Base-by-base conservation (phyloP, 208 protist genomes). In the Dictyostelium gargantuum region DNA sequence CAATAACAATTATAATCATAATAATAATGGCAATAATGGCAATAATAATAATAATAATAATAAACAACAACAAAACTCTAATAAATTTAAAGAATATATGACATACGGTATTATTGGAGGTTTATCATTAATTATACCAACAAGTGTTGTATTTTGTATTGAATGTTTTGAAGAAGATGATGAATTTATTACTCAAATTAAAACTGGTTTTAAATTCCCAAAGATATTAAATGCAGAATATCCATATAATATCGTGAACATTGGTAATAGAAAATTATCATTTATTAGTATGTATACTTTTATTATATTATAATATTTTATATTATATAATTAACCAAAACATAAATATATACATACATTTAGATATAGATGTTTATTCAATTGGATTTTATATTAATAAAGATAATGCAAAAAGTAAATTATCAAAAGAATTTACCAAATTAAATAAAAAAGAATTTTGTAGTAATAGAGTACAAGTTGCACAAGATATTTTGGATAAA, bases 171-270 rank as follows among this genome's bases (percentile, higher is more conserved):
- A 85, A 44, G 80, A 85, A 26, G 19, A 54, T 46, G 63, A 73
- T 17, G 32, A 74, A 46, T 46, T 58, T 46, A n/a, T 85, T 23
- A 54, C 50, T 29, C 80, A 85, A 75, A 75, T 85, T 46, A 76
- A 74, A 61, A 85, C 80, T 46, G 63, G 80, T 63, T 85, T 75
- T 75, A n/a, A 85, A 75, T 85, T 75, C 35, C 80, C 80, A 63
- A 85, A 85, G 10, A n/a, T 58, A 44, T 76, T 85, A 54, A 75
- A 58, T 50, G 76, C 58, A 26, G 80, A 75, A 15, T 10, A 44
- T 6, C 46, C 58, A 35, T 75, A 61, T 74, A 35, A 19, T 17
- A 35, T 85, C n/a, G 63, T 85, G 6, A 46, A 42, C 61, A 75
- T 85, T 63, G 80, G 80, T 61, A 74, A 21, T 44, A 46, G 80